Base-by-base conservation (phyloP, 768 basidiomycete species). In the Lentinula sp. region DNA sequence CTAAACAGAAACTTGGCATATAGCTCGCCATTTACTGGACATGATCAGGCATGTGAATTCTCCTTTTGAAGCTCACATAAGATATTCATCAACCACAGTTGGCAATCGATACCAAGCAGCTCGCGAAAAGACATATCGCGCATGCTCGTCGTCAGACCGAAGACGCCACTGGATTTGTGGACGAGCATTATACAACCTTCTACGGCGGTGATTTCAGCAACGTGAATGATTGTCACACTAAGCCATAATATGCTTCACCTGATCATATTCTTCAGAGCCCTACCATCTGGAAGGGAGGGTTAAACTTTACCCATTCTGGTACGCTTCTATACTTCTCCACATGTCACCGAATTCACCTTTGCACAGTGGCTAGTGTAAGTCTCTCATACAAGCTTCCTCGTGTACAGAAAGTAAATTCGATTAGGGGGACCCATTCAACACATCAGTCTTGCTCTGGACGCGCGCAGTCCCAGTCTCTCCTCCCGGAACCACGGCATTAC, bases 361-460 rank as follows among this genome's bases (percentile, higher is more conserved):
- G 4, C 23, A 42, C 21, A 80, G 81, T 81, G 21, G 81, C 80
- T 18, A 81, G 81, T 64, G 80, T 82, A 64, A 58, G 78, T 69
- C 34, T 2, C 45, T 11, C 32, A 39, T 40, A 54, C 62, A n/a
- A 49, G 32, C 57, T n/a, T 49, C 51, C 11, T 52, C 34, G 37
- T 18, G 18, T 54, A 64, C 28, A 62, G 45, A 63, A 37, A 64
- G 60, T 37, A 52, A 53, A 61, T 5, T 8, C 23, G 43, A n/a
- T 46, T 66, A 83, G 78, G 83, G 83, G 6, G 82, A 85, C 65
- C 83, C 84, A 4, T 75, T 80, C 51, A 79, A 80, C 61, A 75
- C 74, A 18, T 83, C 82, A 23, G 75, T 84, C 39, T 73, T 84
- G 40, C 74, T 84, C 16, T 86, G 84, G 84, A 86, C 84, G 2